Evolutionary conservation across 768 basidiomycete genomes (phyloP), one percentile per base, ranked within the genome.

Genomic region (Boletus vinaceobasis): DNA sequence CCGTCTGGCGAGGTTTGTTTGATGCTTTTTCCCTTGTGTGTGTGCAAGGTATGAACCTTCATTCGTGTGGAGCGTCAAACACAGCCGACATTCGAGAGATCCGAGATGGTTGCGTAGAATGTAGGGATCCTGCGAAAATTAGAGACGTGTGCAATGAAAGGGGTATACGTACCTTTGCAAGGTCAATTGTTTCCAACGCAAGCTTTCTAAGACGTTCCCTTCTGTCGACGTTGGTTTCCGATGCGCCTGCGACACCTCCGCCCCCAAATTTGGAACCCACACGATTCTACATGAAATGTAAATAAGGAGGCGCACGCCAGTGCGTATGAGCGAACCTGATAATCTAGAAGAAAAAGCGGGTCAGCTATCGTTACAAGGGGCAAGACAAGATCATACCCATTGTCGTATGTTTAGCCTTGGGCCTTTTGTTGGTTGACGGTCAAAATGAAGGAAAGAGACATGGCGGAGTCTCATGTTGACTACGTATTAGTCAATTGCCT

Each of bases 11-110:
- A 99, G 85, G 69, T 98, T 98, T 4, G 95, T 98, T 71, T 98
- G 97, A 70, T 98, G 97, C 69, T 98, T 99, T 77, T 98, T 99
- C 21, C 97, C 97, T 76, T 98, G 97, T 0, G 97, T 99, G 65
- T 99, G 97, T 0, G 97, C 97, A 45, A 99, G 88, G 71, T 98
- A 98, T 14, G 95, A 97, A 19, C 97, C 97, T 74, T 99, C 97
- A 65, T 98, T 98, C n/a, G 96, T 98, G 74, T 99, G 97, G 11
- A 99, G 82, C 0, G 97, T 99, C 44, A 99, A 76, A 71, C 97
- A 98, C 29, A 99, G 82, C 65, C 95, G 91, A 77, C 97, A 99
- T 83, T 98, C 96, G 39, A 98, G 84, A 9, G 95, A 98, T 39
- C 97, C 97, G 55, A 99, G 82, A 73, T 99, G 97, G 71, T 98